Evolutionary conservation across 2,329 filamentous ascomycete genomes (phyloP), one percentile per base, ranked within the genome.

Genomic region (Penicillium sp.): DNA sequence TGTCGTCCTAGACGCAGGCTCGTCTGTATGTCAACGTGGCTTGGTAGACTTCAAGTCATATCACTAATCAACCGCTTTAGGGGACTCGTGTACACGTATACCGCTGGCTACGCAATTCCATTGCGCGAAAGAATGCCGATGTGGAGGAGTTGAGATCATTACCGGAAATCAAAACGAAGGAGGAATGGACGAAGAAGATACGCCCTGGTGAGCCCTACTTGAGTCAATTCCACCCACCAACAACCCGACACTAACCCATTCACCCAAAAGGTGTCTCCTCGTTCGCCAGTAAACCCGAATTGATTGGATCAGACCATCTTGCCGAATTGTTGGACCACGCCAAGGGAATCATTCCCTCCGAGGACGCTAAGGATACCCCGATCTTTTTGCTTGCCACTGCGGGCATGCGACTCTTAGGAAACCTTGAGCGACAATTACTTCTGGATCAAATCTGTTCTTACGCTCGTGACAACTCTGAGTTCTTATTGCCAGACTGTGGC

Each of bases 301-400:
- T 84, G 43, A 86, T 99, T 42, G 94, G 94, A 6, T 81, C 83
- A 2, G 88, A 95, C 30, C 90, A 99, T 70, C 79, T 99, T 23
- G 81, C 91, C 64, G 76, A 83, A 42, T 83, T 99, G 23, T 79
- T 97, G 61, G 82, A 91, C 42, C 91, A 96, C 74, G 94, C 93
- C 13, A 82, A 90, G 60, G 80, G 86, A 30, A 79, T 91, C 55
- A 86, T 99, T 19, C 93, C 93, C 7, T 73, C 81, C 35, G 81
- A 90, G 53, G 89, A 90, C 63, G 83, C 94, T 45, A 78, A 86
- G 57, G 86, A 94, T 54, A 99, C 95, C 0, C 94, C 94, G 0
- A 85, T 99, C 51, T 99, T 96, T 72, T 79, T 99, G 47, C 91
- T 99, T 74, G 94, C 94, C 27, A 99, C 94, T 0, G 94, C 94